phyloP scores from a whole-genome alignment of 768 basidiomycete species.

The Tricholoma matsutake region DNA sequence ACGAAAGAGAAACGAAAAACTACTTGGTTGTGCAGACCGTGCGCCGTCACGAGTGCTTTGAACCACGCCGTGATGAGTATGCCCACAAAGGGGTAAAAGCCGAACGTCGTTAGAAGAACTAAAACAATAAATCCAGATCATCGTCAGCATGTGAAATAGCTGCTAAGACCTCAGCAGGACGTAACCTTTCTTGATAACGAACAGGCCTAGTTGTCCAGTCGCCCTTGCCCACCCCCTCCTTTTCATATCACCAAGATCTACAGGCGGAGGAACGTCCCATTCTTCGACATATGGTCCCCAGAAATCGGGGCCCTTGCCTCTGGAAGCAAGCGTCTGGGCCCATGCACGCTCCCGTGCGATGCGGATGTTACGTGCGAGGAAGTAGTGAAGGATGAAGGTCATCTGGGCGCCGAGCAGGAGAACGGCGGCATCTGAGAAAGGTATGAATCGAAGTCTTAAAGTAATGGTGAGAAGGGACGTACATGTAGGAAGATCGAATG shows the following conservation, averaged over 20 bases:
- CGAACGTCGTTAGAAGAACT: constrained; percentile 62
- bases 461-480: constrained; percentile 14
- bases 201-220: constrained; percentile 37
- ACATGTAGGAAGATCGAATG: constrained; percentile 75
- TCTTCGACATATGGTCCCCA: constrained; percentile 85
- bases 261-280: constrained; percentile 58
- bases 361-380: constrained; percentile 79
- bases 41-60: constrained; percentile 65
- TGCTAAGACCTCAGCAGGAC: neutral
- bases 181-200: constrained; percentile 47
- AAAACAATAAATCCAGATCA: neutral
- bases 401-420: constrained; percentile 73
- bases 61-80: constrained; percentile 58
- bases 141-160: neutral
- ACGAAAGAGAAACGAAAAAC: constrained; percentile 13
- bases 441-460: neutral
- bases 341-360: constrained; percentile 76
- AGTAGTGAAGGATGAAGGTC: constrained; percentile 74
- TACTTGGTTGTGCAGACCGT: constrained; percentile 66
- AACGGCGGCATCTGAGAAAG: constrained; percentile 61
- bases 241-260: constrained; percentile 27
- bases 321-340: constrained; percentile 79
- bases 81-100: constrained; percentile 70
- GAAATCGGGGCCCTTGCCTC: constrained; percentile 79
- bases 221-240: constrained; percentile 29